Evolutionary conservation across 139 green algal species (phyloP), one percentile per base, ranked within the genome.

Genomic region (Microglena sp.): DNA sequence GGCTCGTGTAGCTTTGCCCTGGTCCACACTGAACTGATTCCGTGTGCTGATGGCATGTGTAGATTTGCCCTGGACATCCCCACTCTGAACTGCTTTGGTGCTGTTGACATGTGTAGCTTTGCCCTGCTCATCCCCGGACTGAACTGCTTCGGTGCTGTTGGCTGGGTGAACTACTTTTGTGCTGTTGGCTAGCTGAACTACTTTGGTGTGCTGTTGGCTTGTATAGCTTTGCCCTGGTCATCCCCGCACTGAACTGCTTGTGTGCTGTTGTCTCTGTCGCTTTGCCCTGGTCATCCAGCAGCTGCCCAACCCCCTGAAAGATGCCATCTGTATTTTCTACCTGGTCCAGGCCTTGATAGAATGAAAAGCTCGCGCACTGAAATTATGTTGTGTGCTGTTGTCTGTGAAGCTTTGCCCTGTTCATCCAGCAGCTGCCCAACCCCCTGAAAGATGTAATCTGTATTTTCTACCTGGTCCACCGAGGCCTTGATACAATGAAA

Each of bases 251-350:
- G n/a, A n/a, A n/a, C n/a, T n/a, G n/a, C n/a, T n/a, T n/a, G n/a
- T n/a, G n/a, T n/a, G n/a, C n/a, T n/a, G n/a, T n/a, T n/a, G n/a
- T n/a, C 33, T 26, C 30, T 69, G 77, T 67, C 90, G 78, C 71
- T 98, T 99, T 74, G 86, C 93, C 0, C 70, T 97, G 27, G 92
- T 99, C 33, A 97, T 99, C 55, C 90, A 97, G 77, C 85, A 97
- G 78, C 84, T 99, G 15, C 84, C 86, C 2, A 71, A 82, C 15
- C 76, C 82, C 30, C 75, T 99, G 30, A 69, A 87, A 2, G 85
- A 95, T 75, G 77, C 88, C 4, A 81, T 95, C 11, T 95, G 87
- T 66, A 71, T 95, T 0, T 95, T 95, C 70, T 95, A 95, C 79
- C 77, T 96, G 22, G 87, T 96, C n/a, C n/a, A n/a, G n/a, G n/a